These are phyloP conservation scores for Dioscorea dumetorum DNA, from an alignment of 106 monocot species.

Conservation along the genomic window DNA sequence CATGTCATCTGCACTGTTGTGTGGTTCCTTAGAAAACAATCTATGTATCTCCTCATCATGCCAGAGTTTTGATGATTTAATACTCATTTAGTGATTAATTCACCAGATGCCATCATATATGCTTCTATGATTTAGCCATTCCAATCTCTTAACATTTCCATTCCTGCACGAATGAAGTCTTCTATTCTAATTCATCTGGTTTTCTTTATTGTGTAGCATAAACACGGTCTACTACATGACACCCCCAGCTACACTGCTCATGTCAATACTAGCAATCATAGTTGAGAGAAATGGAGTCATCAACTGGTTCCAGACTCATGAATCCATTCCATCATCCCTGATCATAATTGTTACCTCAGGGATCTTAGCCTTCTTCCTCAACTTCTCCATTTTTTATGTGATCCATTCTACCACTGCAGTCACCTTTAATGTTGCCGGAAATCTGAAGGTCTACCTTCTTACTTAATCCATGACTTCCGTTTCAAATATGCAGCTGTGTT, in stretches of 20 bases:
- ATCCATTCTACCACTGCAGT: conserved; percentile 97
- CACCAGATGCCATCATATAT: no score
- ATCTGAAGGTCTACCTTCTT: conserved; percentile 56
- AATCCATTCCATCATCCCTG: conserved; percentile 38
- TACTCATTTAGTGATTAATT: no score
- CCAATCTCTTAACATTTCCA: no score
- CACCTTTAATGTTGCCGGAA: conserved; percentile 95
- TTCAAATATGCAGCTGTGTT: not conserved
- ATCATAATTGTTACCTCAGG: conserved; percentile 78
- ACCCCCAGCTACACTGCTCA: conserved; percentile 90
- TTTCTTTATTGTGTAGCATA: conserved; percentile 45
- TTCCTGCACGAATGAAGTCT: not conserved
- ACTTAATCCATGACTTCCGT: not conserved
- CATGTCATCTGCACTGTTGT: no score
- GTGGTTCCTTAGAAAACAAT: no score
- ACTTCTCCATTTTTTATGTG: conserved; percentile 98
- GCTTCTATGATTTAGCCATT: no score
- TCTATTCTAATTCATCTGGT: not conserved
- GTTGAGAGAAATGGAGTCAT: conserved; percentile 75
- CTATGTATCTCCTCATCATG: no score
- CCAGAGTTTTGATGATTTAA: no score
- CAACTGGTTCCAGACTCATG: conserved; percentile 68
- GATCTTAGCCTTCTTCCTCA: conserved; percentile 87
- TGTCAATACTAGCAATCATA: conserved; percentile 61
- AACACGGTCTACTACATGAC: conserved; percentile 99